Evolutionary conservation across 2,329 filamentous ascomycete genomes (phyloP), one percentile per base, ranked within the genome.

Genomic region (Diatrype stigma): DNA sequence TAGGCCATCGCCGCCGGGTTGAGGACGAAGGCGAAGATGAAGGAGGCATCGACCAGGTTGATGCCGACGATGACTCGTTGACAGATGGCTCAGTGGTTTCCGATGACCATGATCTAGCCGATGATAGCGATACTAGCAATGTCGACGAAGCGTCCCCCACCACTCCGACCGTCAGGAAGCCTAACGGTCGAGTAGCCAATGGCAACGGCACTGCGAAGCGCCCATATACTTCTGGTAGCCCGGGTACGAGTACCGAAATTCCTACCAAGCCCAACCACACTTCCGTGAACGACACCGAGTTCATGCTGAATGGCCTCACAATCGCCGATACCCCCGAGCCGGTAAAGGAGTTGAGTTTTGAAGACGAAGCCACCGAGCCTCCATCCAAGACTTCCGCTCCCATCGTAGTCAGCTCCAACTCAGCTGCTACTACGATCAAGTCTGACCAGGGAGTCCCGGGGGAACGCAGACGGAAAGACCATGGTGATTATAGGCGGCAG

Each of bases 401-500:
- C 40, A 72, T 82, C 51, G 71, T 82, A 17, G 78, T 81, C 52
- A 81, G 78, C 67, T 81, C 79, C 10, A 71, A 73, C 46, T 73
- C 76, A 26, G 73, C 71, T 44, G 44, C 68, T 21, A 68, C 70
- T 45, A 69, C 70, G 26, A 30, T 30, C n/a, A 69, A 63, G 46
- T 65, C 72, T 56, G 63, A 66, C 35, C 74, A 78, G 57, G 84
- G 86, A 62, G 78, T 80, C 32, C 73, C 82, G 52, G 80, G 81
- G 48, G 88, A 94, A 56, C 80, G 84, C 58, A 85, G 89, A 68
- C 84, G 89, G 57, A 85, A 88, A 60, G 92, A 96, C 65, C 90
- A 96, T 63, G 91, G 96, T 57, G 90, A 96, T 65, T 95, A 96
- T 73, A 85, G 87, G 72, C 90, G 87, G 72, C 89, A 89, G 69